These are phyloP conservation scores for Neonothopanus nambi DNA, from an alignment of 1,284 basidiomycete genomes.

Conservation along the genomic window DNA sequence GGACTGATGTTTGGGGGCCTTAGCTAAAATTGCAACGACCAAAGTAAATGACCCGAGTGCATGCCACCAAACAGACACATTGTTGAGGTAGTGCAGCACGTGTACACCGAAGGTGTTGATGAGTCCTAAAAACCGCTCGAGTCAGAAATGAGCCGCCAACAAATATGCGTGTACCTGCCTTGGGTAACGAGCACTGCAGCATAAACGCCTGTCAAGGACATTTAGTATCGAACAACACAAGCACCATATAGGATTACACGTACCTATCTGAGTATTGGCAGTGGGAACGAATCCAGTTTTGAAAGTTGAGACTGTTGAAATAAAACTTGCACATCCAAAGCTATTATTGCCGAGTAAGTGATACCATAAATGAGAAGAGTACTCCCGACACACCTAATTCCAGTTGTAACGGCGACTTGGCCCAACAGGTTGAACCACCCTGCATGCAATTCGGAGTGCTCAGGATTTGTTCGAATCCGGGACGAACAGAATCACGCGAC, in stretches of 20 bases:
- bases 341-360: slow-evolving; percentile 31
- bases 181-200: slow-evolving; percentile 68
- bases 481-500: not conserved
- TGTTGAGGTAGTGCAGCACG: slow-evolving; percentile 66
- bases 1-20: slow-evolving; percentile 68
- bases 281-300: slow-evolving; percentile 58
- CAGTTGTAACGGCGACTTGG: slow-evolving; percentile 76
- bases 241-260: not conserved
- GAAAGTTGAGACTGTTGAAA: slow-evolving; percentile 63
- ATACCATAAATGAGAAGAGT: not conserved
- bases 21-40: slow-evolving; percentile 65
- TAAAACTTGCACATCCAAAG: slow-evolving; percentile 69
- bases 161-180: slow-evolving; percentile 29
- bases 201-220: slow-evolving; percentile 46
- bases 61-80: slow-evolving; percentile 73
- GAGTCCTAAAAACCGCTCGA: slow-evolving; percentile 35
- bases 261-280: slow-evolving; percentile 60
- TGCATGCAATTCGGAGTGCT: slow-evolving; percentile 10
- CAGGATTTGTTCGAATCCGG: slow-evolving; percentile 1
- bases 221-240: not conserved
- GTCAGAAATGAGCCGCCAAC: not conserved
- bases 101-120: slow-evolving; percentile 76
- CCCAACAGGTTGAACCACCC: slow-evolving; percentile 77
- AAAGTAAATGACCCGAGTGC: slow-evolving; percentile 66
- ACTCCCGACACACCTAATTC: slow-evolving; percentile 50